Evolutionary conservation across 148 eudicot genomes (phyloP).

Genomic region (Suaeda aralocaspica): DNA sequence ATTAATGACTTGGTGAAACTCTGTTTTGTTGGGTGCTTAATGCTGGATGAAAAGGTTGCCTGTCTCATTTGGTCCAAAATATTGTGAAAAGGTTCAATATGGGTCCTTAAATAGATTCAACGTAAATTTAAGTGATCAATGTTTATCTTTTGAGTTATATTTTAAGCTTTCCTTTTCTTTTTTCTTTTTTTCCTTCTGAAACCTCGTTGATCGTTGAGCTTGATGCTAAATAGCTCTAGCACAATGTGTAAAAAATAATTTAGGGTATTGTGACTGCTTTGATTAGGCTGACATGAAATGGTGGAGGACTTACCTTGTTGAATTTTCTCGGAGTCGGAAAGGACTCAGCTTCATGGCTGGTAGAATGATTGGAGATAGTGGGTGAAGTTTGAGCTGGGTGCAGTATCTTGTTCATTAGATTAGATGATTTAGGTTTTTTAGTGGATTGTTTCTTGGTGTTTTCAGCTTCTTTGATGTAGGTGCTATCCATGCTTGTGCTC

Average conservation of each 20-base stretch:
- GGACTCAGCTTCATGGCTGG: slow-evolving; percentile 24
- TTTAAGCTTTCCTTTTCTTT: not conserved
- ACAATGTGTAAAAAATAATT: no score
- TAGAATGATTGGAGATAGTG: slow-evolving; percentile 21
- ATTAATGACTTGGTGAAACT: not conserved
- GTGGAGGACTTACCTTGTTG: slow-evolving; percentile 27
- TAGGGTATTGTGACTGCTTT: not conserved
- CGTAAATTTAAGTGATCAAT: not conserved
- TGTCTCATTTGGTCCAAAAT: not conserved
- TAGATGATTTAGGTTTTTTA: slow-evolving; percentile 20
- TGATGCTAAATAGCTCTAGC: not conserved
- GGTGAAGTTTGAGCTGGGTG: slow-evolving; percentile 31
- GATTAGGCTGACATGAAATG: not conserved
- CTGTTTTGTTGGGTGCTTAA: slow-evolving; percentile 1
- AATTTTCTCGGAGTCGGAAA: slow-evolving; percentile 17
- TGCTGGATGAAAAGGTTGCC: not conserved
- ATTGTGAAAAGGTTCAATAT: no score
- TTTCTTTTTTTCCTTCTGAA: no score
- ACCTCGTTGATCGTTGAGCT: not conserved
- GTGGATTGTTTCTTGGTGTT: slow-evolving; percentile 15
- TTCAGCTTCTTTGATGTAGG: slow-evolving; percentile 17
- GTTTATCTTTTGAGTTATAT: not conserved
- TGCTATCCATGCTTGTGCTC: slow-evolving; percentile 10
- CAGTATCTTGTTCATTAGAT: slow-evolving; percentile 36
- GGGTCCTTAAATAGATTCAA: no score